phyloP scores from a whole-genome alignment of 805 yeast species.

The Candida germanica region DNA sequence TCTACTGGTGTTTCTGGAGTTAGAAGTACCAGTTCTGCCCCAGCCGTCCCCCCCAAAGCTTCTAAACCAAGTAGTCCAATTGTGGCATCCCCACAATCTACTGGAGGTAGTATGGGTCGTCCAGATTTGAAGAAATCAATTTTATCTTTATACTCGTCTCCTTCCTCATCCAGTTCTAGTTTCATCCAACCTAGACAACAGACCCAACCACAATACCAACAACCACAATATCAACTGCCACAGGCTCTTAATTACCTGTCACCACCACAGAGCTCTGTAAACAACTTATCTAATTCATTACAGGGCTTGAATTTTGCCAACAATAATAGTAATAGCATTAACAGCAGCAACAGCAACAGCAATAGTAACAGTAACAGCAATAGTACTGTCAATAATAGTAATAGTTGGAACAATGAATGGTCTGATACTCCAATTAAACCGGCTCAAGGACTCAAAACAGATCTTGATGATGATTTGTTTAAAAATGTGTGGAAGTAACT shows the following conservation, averaged over 20 bases:
- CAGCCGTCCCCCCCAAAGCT: conserved; percentile 8
- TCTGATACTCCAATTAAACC: conserved; percentile 17
- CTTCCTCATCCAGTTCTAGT: conserved; percentile 46
- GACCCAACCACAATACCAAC: conserved; percentile 1
- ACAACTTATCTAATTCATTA: conserved; percentile 21
- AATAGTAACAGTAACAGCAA: not conserved
- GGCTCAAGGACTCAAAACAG: conserved; percentile 8
- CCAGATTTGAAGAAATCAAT: conserved; percentile 92
- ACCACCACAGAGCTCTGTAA: not conserved
- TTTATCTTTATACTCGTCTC: conserved; percentile 74
- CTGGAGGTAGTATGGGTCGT: conserved; percentile 44
- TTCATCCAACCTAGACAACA: conserved; percentile 17
- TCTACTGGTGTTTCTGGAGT: too few species aligned
- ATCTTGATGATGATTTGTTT: conserved; percentile 58
- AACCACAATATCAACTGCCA: conserved; percentile 2
- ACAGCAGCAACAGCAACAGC: not conserved
- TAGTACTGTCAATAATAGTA: not conserved
- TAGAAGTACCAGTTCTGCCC: not conserved
- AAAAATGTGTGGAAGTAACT: conserved; percentile 68
- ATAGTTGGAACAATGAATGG: conserved; percentile 38
- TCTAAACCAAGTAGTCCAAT: conserved; percentile 7
- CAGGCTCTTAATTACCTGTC: not conserved
- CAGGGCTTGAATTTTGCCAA: conserved; percentile 20
- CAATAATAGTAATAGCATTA: conserved; percentile 4
- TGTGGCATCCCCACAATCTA: conserved; percentile 26